Percentiles rank a stretch among this genome's conserved stretches.
Conservation (phyloP, 2,329 filamentous ascomycete species). For the Penicillium occitanis region DNA sequence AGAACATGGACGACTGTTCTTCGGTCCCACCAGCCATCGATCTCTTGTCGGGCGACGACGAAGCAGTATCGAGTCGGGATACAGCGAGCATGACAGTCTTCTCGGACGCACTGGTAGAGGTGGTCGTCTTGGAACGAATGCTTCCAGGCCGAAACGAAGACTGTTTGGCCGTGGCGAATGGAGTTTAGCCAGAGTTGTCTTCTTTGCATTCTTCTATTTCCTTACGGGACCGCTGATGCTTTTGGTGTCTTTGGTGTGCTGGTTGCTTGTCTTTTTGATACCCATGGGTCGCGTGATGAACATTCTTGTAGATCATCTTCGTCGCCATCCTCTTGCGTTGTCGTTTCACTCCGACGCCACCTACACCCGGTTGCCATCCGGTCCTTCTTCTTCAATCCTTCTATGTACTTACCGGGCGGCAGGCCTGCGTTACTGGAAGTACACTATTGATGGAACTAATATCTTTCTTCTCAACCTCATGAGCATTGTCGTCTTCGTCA, state of each 20-base stretch:
- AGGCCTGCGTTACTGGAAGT: constrained; percentile 97
- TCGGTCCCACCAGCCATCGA: constrained; percentile 73
- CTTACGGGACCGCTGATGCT: constrained; percentile 84
- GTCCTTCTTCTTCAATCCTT: constrained; percentile 78
- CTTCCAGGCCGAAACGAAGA: constrained; percentile 67
- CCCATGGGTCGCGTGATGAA: constrained; percentile 97
- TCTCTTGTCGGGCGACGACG: constrained; percentile 84
- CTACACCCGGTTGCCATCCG: constrained; percentile 68
- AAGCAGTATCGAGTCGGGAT: constrained; percentile 79
- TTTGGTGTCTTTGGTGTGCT: constrained; percentile 82
- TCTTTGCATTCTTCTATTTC: constrained; percentile 95
- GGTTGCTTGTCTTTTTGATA: constrained; percentile 96
- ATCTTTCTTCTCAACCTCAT: constrained; percentile 98
- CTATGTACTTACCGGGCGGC: constrained; percentile 97
- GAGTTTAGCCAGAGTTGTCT: constrained; percentile 91
- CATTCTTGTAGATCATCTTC: constrained; percentile 84
- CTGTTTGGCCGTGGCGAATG: constrained; percentile 94
- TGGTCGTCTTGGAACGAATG: constrained; percentile 43
- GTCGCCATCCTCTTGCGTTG: constrained; percentile 86
- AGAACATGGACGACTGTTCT: constrained; percentile 93
- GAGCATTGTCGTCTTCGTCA: constrained; percentile 87
- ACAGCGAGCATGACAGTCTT: constrained; percentile 82
- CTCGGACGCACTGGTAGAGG: constrained; percentile 66
- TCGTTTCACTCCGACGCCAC: constrained; percentile 86
- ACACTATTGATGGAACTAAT: constrained; percentile 96